phyloP scores from a whole-genome alignment of 768 basidiomycete genomes.

The Leccinum subgranulosum region DNA sequence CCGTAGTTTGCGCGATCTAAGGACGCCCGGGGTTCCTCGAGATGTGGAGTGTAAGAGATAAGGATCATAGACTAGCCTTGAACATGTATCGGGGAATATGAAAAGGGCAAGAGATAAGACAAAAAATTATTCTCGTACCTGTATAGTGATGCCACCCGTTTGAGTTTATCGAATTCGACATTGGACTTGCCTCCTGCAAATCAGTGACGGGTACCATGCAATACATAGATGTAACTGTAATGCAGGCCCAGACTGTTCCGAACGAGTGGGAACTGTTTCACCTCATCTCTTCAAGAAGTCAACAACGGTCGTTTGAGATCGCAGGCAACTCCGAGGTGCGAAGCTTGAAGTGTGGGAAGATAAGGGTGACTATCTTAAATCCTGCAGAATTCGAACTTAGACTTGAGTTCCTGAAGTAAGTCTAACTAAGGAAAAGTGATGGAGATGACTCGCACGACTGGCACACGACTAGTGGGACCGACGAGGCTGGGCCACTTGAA shows the following conservation, averaged over 20 bases:
- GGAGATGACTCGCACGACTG: background rate
- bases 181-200: too few relatives aligned
- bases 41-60: constrained; percentile 21
- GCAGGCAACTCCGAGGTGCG: background rate
- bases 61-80: constrained; percentile 29
- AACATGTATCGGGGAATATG: background rate
- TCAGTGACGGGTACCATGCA: too few relatives aligned
- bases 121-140: background rate
- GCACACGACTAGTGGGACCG: too few relatives aligned
- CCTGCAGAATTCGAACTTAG: background rate
- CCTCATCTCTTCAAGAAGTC: background rate
- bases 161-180: too few relatives aligned
- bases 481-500: too few relatives aligned
- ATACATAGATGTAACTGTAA: too few relatives aligned
- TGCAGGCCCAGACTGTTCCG: background rate
- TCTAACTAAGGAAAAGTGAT: background rate
- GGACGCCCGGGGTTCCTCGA: background rate
- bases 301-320: background rate
- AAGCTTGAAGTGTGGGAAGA: background rate
- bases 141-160: background rate
- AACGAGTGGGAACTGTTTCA: background rate
- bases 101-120: too few relatives aligned
- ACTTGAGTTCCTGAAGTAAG: background rate
- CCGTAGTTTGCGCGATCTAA: background rate
- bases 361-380: background rate